Evolutionary conservation across 441 rosid genomes (phyloP).

Genomic region (Pelargonium australe): DNA sequence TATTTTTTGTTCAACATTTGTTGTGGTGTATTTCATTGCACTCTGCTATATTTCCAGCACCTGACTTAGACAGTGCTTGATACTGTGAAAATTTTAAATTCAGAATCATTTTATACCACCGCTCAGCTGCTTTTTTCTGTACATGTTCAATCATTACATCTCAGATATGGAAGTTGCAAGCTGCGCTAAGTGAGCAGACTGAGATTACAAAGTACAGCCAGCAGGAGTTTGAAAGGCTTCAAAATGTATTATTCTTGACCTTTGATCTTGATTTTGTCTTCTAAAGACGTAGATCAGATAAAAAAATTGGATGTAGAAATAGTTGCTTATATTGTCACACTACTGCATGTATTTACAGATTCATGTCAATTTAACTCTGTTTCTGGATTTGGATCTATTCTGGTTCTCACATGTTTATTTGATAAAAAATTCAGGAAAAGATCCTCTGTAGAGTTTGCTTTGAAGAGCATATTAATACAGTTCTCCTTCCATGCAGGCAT

Average conservation of each 20-base stretch:
- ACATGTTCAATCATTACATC: slow-evolving; percentile 10
- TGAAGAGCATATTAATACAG: slow-evolving; percentile 48
- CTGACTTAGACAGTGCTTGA: not conserved
- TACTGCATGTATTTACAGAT: not conserved
- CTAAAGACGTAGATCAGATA: not conserved
- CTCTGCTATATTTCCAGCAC: not conserved
- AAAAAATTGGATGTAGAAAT: too few relatives aligned
- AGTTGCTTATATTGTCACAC: not conserved
- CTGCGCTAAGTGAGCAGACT: slow-evolving; percentile 50
- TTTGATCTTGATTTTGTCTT: not conserved
- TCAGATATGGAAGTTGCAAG: slow-evolving; percentile 55
- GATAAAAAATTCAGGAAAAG: slow-evolving; percentile 40
- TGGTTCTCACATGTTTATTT: not conserved
- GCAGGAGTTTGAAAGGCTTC: slow-evolving; percentile 56
- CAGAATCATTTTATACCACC: not conserved
- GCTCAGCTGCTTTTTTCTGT: not conserved
- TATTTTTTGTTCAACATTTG: not conserved
- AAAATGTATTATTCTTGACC: slow-evolving; percentile 33
- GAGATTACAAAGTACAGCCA: slow-evolving; percentile 50
- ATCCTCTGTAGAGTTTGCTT: slow-evolving; percentile 63
- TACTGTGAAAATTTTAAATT: not conserved
- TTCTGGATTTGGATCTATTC: not conserved
- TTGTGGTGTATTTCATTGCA: not conserved
- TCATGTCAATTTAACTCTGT: not conserved
- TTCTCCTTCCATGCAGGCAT: slow-evolving; percentile 57